Conservation (phyloP, 345 rosid species). For the Eucalyptus regnans region DNA sequence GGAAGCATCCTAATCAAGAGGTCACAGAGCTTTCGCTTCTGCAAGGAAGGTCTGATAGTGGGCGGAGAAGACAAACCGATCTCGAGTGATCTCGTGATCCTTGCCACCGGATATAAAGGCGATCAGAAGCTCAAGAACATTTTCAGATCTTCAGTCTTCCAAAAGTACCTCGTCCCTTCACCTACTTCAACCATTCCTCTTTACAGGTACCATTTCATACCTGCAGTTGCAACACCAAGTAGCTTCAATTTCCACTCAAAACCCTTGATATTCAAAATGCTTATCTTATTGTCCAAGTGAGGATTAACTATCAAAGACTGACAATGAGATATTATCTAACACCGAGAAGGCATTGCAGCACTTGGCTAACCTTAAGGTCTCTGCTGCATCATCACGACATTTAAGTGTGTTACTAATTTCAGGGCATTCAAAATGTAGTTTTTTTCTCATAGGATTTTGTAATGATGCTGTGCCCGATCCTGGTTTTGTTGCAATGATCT, state of each 20-base stretch:
- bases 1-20: constrained; percentile 16
- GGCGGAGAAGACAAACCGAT: constrained; percentile 2
- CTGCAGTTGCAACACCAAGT: neutral
- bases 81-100: constrained; percentile 6
- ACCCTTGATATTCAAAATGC: neutral
- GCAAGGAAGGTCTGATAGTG: neutral
- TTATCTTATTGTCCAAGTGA: neutral
- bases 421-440: neutral
- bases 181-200: constrained; percentile 7
- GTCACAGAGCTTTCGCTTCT: constrained; percentile 5
- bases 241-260: neutral
- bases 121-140: constrained; percentile 13
- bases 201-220: constrained; percentile 4
- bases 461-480: neutral
- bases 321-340: neutral
- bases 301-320: neutral
- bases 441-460: neutral
- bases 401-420: neutral
- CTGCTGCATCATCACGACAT: neutral
- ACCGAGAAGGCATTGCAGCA: neutral
- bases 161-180: neutral
- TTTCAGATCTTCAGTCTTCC: constrained; percentile 7
- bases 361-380: neutral
- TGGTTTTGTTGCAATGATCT: neutral
- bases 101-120: constrained; percentile 18